A percentile compares a stretch with the other conserved stretches of the same genome.
phyloP scores from a whole-genome alignment of 768 basidiomycete genomes.

The Suillus americanus region DNA sequence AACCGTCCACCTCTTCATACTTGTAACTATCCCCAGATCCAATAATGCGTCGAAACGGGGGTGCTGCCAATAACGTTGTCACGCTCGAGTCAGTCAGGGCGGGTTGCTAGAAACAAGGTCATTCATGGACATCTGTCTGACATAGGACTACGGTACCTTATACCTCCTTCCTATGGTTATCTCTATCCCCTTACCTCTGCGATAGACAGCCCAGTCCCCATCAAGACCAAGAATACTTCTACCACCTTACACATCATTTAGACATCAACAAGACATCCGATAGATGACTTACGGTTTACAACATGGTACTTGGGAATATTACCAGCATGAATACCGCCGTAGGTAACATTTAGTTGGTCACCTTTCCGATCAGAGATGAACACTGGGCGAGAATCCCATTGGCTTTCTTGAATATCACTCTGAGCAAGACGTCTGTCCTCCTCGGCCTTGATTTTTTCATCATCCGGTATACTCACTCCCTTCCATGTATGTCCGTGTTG shows the following conservation, averaged over 20 bases:
- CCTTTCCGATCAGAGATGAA: conserved; percentile 71
- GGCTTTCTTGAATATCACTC: conserved; percentile 19
- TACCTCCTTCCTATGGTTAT: conserved; percentile 42
- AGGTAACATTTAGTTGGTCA: conserved; percentile 63
- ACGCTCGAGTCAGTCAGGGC: conserved; percentile 59
- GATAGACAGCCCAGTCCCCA: conserved; percentile 46
- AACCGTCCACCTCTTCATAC: conserved; percentile 67
- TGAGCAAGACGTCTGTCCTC: conserved; percentile 32
- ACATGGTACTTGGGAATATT: conserved; percentile 67
- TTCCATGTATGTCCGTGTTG: conserved; percentile 15
- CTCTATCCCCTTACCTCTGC: conserved; percentile 61
- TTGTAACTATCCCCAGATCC: conserved; percentile 38
- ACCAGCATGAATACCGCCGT: conserved; percentile 61
- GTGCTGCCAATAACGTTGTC: conserved; percentile 50
- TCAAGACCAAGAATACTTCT: conserved; percentile 64
- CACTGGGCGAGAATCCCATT: conserved; percentile 29
- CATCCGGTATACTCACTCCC: conserved; percentile 19
- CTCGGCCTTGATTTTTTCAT: conserved; percentile 32
- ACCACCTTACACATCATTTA: conserved; percentile 46
- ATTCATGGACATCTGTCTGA: conserved; percentile 9
- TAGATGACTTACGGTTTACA: conserved; percentile 49
- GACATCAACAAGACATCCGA: conserved; percentile 30
- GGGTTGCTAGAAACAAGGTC: conserved; percentile 35
- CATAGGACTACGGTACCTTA: conserved; percentile 36
- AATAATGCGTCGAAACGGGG: conserved; percentile 51